Evolutionary conservation across 495 filamentous ascomycete genomes (phyloP).

Genomic region (Penicillium mononematosum): DNA sequence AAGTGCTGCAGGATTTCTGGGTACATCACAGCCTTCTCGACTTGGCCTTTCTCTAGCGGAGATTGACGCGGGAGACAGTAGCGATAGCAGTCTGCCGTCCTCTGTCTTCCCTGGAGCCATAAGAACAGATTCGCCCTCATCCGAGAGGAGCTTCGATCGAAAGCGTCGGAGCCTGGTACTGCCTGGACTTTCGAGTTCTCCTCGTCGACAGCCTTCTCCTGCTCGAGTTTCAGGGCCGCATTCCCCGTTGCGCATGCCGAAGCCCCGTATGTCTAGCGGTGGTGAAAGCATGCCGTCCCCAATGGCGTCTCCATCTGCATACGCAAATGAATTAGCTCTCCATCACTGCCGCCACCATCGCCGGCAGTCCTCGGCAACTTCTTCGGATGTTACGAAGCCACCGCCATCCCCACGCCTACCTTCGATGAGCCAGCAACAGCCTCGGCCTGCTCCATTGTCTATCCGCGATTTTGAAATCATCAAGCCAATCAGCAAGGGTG

Average conservation of each 20-base stretch:
- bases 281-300: constrained; percentile 80
- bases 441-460: constrained; percentile 82
- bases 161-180: constrained; percentile 82
- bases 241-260: constrained; percentile 83
- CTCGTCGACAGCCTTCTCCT: constrained; percentile 83
- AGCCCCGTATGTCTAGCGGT: constrained; percentile 73
- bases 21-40: constrained; percentile 62
- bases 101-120: constrained; percentile 65
- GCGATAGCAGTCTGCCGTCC: constrained; percentile 87
- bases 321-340: constrained; percentile 70
- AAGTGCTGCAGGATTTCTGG: constrained; percentile 60
- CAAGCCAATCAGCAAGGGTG: constrained; percentile 98
- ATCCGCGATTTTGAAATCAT: constrained; percentile 99
- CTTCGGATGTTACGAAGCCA: constrained; percentile 65
- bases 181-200: constrained; percentile 66
- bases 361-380: constrained; percentile 85
- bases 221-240: constrained; percentile 70
- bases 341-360: constrained; percentile 72
- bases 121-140: constrained; percentile 86
- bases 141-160: constrained; percentile 78
- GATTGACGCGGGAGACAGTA: constrained; percentile 73
- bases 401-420: constrained; percentile 80
- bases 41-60: constrained; percentile 72
- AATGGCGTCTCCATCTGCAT: constrained; percentile 81
- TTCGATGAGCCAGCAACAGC: constrained; percentile 63